Evolutionary conservation across 345 rosid species (phyloP), one percentile per base, ranked within the genome.

Genomic region (Euphorbia tirucalli): DNA sequence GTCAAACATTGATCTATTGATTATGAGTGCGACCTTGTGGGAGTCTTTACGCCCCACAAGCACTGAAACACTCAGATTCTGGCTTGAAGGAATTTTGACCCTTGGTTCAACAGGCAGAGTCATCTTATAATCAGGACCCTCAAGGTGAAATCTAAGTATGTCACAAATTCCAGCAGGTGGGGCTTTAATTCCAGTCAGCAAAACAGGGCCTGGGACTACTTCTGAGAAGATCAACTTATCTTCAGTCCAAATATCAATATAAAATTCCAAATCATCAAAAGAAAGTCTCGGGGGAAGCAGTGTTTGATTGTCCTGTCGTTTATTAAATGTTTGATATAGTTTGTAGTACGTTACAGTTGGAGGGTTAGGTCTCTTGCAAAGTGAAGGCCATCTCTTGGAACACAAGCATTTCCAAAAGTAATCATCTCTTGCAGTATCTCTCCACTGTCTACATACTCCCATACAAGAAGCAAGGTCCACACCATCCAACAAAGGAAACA

Each of bases 331-430:
- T 58, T 85, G 89, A 68, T 84, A 92, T 22, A 95, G 81, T 79
- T 83, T 88, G 84, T 82, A 83, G 79, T 92, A 92, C 24, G 93
- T 87, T 16, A 66, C 75, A 4, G 90, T 80, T 14, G 87, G 94
- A 24, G 96, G 93, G 69, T 28, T 82, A 5, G 84, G 82, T 18
- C 85, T 87, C 83, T 88, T 92, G 86, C 96, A 89, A 78, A 88
- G 72, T 0, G 97, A 92, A 73, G 98, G 99, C 99, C 99, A 95
- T 83, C 83, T 85, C 85, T 83, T 89, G 21, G 89, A 87, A 74
- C 99, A 92, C 18, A 83, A 71, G 31, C 92, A 87, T 83, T 89
- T 95, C 99, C 99, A 95, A n/a, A 90, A 81, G 80, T 87, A 95
- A 78, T 95, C 99, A 39, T 95, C 99, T 52, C 54, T 79, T 1